phyloP scores from a whole-genome alignment of 352 stramenopile genomes.

The Aphanomyces cochlioides region DNA sequence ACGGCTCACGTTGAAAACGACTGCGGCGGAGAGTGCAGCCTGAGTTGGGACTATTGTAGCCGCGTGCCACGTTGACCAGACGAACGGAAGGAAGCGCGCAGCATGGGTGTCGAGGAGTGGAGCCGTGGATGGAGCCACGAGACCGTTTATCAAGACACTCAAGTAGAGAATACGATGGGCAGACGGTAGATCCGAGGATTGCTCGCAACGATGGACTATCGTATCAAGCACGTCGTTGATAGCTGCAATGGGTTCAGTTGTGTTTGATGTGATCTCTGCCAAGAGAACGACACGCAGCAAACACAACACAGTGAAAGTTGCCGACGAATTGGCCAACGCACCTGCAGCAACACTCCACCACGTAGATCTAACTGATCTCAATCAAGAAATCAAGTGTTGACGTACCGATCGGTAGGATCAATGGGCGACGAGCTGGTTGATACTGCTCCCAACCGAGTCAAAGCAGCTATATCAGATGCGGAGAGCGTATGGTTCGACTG shows the following conservation, averaged over 20 bases:
- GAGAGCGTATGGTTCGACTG: constrained; percentile 40
- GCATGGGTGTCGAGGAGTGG: constrained; percentile 49
- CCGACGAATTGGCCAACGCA: not conserved
- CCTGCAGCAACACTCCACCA: not conserved
- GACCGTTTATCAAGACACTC: constrained; percentile 59
- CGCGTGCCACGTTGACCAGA: constrained; percentile 54
- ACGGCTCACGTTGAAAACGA: constrained; percentile 68
- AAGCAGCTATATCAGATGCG: constrained; percentile 34
- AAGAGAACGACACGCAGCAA: constrained; percentile 63
- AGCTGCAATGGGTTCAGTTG: constrained; percentile 40
- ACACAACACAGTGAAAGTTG: constrained; percentile 30
- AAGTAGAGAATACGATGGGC: constrained; percentile 58
- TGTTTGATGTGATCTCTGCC: constrained; percentile 32
- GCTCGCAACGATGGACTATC: constrained; percentile 28
- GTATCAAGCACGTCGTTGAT: constrained; percentile 45
- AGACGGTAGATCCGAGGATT: constrained; percentile 17
- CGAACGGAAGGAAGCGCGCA: constrained; percentile 58
- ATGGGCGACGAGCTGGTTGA: too few relatives aligned
- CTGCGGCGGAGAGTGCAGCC: constrained; percentile 50
- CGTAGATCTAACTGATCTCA: not conserved
- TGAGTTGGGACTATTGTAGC: constrained; percentile 40
- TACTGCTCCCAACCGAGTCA: not conserved
- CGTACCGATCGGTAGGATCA: too few relatives aligned
- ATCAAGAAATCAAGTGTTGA: too few relatives aligned
- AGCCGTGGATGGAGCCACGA: constrained; percentile 49